Evolutionary conservation across 768 basidiomycete species (phyloP).

Genomic region (Thelephora ganbajun): DNA sequence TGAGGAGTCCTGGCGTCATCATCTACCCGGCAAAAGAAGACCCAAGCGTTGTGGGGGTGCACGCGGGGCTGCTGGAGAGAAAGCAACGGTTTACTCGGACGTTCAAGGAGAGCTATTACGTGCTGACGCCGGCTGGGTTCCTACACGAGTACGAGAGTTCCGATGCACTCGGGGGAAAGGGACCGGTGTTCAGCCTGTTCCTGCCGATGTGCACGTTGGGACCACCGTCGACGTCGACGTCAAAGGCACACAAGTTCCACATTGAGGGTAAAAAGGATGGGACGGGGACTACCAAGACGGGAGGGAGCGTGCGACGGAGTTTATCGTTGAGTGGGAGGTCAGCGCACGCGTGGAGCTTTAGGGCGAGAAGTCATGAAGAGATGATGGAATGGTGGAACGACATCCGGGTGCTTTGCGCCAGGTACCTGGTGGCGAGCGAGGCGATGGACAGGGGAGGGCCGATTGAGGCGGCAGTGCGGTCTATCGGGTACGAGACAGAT

Average conservation of each 20-base stretch:
- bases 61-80: conserved; percentile 82
- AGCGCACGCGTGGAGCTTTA: conserved; percentile 75
- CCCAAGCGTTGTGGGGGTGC: conserved; percentile 70
- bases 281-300: conserved; percentile 45
- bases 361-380: conserved; percentile 79
- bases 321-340: conserved; percentile 17
- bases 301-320: conserved; percentile 25
- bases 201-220: conserved; percentile 92
- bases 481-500: conserved; percentile 79
- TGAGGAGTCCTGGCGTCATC: conserved; percentile 65
- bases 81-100: conserved; percentile 89
- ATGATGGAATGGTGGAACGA: conserved; percentile 99
- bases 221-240: conserved; percentile 58
- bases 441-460: conserved; percentile 86
- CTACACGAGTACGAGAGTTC: conserved; percentile 81
- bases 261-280: conserved; percentile 88
- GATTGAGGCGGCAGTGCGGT: conserved; percentile 81
- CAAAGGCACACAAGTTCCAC: conserved; percentile 88
- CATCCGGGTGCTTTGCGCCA: conserved; percentile 80
- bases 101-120: conserved; percentile 78
- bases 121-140: conserved; percentile 92
- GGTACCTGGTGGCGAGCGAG: conserved; percentile 91
- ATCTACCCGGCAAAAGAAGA: conserved; percentile 88
- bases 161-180: conserved; percentile 46
- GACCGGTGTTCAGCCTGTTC: conserved; percentile 77